Conservation (phyloP, 306 rosid species). For the Astragalus membranaceus region DNA sequence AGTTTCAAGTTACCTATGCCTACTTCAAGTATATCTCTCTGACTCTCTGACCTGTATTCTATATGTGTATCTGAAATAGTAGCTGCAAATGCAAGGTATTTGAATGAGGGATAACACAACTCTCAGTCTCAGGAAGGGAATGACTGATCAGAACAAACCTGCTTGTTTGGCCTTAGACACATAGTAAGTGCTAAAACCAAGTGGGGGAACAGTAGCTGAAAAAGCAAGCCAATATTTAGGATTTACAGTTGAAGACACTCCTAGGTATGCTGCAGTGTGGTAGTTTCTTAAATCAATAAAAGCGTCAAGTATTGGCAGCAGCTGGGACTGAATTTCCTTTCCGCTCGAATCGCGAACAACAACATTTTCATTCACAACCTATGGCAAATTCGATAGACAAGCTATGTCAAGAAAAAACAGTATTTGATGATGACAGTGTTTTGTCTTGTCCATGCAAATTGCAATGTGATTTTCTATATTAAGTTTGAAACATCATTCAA, state of each 20-base stretch:
- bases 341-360: conserved; percentile 60
- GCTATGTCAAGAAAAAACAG: conserved; percentile 4
- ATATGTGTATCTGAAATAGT: conserved; percentile 34
- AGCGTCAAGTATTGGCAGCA: conserved; percentile 51
- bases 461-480: background rate
- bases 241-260: conserved; percentile 40
- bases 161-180: conserved; percentile 39
- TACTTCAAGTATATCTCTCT: conserved; percentile 37
- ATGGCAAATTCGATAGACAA: conserved; percentile 17
- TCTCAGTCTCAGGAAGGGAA: background rate
- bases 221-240: conserved; percentile 77
- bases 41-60: conserved; percentile 28
- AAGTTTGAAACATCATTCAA: background rate
- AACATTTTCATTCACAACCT: conserved; percentile 56
- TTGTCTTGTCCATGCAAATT: background rate
- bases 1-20: conserved; percentile 69
- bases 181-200: conserved; percentile 79
- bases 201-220: conserved; percentile 73
- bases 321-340: conserved; percentile 66
- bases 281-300: conserved; percentile 43
- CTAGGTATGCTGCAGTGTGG: conserved; percentile 52
- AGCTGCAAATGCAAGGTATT: conserved; percentile 30
- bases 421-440: background rate
- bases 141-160: conserved; percentile 25
- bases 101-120: background rate